These are phyloP conservation scores for Verticillium nonalfalfae DNA, from an alignment of 2,329 filamentous ascomycete genomes.

Conservation along the genomic window DNA sequence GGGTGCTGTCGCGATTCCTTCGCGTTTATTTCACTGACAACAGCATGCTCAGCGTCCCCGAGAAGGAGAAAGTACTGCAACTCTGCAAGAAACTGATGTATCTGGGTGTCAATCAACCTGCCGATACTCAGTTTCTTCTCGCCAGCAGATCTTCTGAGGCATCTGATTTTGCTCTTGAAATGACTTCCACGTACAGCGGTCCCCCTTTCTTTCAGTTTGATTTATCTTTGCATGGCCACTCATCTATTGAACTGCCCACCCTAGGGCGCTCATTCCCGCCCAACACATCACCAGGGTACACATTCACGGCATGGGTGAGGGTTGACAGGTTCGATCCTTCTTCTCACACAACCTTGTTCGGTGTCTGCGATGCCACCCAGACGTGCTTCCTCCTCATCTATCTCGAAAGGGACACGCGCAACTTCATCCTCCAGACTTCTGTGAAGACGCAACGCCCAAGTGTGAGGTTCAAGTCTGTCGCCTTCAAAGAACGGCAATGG, in stretches of 20 bases:
- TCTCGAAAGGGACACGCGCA: slow-evolving; percentile 84
- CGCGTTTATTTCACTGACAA: slow-evolving; percentile 51
- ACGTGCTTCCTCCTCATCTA: slow-evolving; percentile 93
- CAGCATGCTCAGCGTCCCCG: slow-evolving; percentile 43
- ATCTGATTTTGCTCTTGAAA: slow-evolving; percentile 65
- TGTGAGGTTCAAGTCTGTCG: slow-evolving; percentile 81
- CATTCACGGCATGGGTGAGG: slow-evolving; percentile 81
- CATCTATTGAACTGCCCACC: slow-evolving; percentile 84
- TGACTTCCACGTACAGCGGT: slow-evolving; percentile 66
- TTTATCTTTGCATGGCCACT: slow-evolving; percentile 78
- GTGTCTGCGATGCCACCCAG: slow-evolving; percentile 85
- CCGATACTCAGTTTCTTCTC: slow-evolving; percentile 73
- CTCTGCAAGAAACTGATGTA: slow-evolving; percentile 66
- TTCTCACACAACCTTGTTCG: slow-evolving; percentile 91
- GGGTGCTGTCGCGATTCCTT: slow-evolving; percentile 61
- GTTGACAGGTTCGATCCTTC: slow-evolving; percentile 80
- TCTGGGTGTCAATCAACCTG: slow-evolving; percentile 72
- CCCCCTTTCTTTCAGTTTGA: slow-evolving; percentile 93
- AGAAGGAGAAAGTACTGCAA: slow-evolving; percentile 54
- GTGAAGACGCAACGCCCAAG: slow-evolving; percentile 81
- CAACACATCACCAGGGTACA: slow-evolving; percentile 74
- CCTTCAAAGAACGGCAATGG: slow-evolving; percentile 74
- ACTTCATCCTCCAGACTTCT: slow-evolving; percentile 94
- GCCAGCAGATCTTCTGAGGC: slow-evolving; percentile 43
- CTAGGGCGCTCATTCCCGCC: slow-evolving; percentile 83